These are phyloP conservation scores for Lentinula edodes DNA, from an alignment of 768 basidiomycete genomes.

Conservation along the genomic window DNA sequence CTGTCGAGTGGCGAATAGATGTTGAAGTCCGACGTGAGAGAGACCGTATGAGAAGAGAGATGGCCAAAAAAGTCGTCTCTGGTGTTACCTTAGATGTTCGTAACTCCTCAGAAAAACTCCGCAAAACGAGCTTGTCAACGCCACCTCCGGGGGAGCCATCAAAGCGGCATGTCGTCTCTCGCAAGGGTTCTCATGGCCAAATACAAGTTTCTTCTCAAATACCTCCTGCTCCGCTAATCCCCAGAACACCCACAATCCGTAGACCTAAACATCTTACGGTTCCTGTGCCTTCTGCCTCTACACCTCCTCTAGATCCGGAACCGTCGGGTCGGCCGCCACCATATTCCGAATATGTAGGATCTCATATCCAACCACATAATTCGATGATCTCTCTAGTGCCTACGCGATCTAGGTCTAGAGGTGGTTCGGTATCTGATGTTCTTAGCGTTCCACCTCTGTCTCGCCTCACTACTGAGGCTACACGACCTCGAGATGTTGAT, in stretches of 20 bases:
- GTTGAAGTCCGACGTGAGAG: conserved; percentile 71
- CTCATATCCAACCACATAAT: conserved; percentile 31
- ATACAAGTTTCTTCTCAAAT: conserved; percentile 19
- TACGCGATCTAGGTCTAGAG: conserved; percentile 39
- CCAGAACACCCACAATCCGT: conserved; percentile 37
- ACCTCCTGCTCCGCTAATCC: conserved; percentile 27
- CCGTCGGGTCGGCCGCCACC: conserved; percentile 64
- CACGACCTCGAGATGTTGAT: conserved; percentile 33
- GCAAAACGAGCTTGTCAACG: conserved; percentile 46
- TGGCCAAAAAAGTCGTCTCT: conserved; percentile 46
- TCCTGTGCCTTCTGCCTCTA: conserved; percentile 17
- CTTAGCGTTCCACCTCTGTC: conserved; percentile 41
- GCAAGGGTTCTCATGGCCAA: conserved; percentile 33
- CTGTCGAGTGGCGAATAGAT: conserved; percentile 85
- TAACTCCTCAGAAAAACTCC: conserved; percentile 39
- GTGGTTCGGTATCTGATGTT: conserved; percentile 56
- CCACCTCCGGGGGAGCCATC: conserved; percentile 34
- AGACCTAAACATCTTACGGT: conserved; percentile 25
- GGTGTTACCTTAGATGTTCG: conserved; percentile 25
- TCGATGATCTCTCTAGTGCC: conserved; percentile 34
- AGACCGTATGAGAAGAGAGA: conserved; percentile 65
- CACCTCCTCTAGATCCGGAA: conserved; percentile 15
- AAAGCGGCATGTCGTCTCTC: conserved; percentile 22
- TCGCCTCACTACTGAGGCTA: conserved; percentile 25
- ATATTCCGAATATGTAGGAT: conserved; percentile 37